Conservation (phyloP, 2,329 filamentous ascomycete genomes). For the Leptosphaerulina australis region DNA sequence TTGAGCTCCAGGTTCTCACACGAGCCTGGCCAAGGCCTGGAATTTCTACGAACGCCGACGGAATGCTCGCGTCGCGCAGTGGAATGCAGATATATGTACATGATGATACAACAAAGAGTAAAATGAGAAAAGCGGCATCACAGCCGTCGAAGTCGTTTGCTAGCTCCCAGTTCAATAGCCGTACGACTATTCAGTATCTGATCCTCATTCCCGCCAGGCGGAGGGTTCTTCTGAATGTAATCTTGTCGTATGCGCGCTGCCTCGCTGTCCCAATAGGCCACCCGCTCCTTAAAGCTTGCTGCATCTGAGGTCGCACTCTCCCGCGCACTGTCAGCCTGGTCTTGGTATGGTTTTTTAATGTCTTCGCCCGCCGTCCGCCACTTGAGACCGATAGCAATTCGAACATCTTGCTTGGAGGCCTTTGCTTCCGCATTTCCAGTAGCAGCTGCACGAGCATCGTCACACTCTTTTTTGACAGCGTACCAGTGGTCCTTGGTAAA, state of each 20-base stretch:
- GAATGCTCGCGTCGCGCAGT: conserved; percentile 33
- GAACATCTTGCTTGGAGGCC: conserved; percentile 72
- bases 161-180: conserved; percentile 47
- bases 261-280: conserved; percentile 73
- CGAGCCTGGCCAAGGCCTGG: conserved; percentile 4
- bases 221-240: conserved; percentile 49
- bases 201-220: conserved; percentile 38
- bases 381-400: conserved; percentile 83
- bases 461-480: conserved; percentile 67
- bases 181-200: conserved; percentile 44
- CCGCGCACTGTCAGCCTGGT: conserved; percentile 74
- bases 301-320: conserved; percentile 64
- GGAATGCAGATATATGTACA: conserved; percentile 26
- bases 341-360: conserved; percentile 76
- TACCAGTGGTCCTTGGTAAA: conserved; percentile 80
- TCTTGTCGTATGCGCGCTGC: conserved; percentile 58
- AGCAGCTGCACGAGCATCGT: conserved; percentile 67
- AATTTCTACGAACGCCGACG: conserved; percentile 21
- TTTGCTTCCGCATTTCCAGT: conserved; percentile 73
- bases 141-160: conserved; percentile 43
- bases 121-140: conserved; percentile 14
- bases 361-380: conserved; percentile 80
- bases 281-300: conserved; percentile 65
- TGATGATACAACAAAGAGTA: conserved; percentile 26
- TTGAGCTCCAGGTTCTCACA: conserved; percentile 1